Conservation (phyloP, 1,139 yeast species). For the Hansenula lynferdii region DNA sequence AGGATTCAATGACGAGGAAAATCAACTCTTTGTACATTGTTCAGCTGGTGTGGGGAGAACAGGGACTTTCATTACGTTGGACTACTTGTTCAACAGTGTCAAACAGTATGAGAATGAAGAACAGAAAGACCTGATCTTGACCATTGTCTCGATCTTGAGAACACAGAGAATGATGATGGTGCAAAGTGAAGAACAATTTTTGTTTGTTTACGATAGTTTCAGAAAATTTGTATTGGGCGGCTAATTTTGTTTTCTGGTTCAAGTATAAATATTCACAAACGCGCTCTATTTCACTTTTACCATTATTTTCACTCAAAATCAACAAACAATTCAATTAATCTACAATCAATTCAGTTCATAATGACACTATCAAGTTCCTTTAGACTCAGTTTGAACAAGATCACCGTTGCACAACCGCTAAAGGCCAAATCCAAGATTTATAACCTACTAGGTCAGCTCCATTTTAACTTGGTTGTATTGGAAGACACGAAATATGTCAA, state of each 20-base stretch:
- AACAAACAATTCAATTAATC: background rate
- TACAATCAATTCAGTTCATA: background rate
- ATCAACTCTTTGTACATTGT: slow-evolving; percentile 53
- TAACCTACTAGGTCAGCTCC: background rate
- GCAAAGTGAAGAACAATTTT: slow-evolving; percentile 53
- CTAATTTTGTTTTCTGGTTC: background rate
- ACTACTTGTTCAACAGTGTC: slow-evolving; percentile 40
- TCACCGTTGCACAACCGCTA: slow-evolving; percentile 8
- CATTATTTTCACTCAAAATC: too few relatives aligned
- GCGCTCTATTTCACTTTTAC: background rate
- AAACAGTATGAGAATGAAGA: background rate
- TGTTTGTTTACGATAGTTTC: slow-evolving; percentile 39
- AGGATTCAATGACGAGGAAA: slow-evolving; percentile 22
- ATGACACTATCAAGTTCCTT: slow-evolving; percentile 17
- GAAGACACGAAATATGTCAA: slow-evolving; percentile 18
- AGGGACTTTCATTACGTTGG: slow-evolving; percentile 67
- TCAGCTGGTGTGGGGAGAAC: slow-evolving; percentile 82
- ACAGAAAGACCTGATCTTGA: slow-evolving; percentile 21
- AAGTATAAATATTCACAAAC: background rate
- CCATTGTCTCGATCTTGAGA: slow-evolving; percentile 42
- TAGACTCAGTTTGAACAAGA: slow-evolving; percentile 16
- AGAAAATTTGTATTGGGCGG: slow-evolving; percentile 1
- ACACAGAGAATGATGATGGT: slow-evolving; percentile 63
- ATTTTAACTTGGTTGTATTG: slow-evolving; percentile 11
- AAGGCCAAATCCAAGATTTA: slow-evolving; percentile 3